Evolutionary conservation across 441 rosid genomes (phyloP).

Genomic region (Jatropha podagrica): DNA sequence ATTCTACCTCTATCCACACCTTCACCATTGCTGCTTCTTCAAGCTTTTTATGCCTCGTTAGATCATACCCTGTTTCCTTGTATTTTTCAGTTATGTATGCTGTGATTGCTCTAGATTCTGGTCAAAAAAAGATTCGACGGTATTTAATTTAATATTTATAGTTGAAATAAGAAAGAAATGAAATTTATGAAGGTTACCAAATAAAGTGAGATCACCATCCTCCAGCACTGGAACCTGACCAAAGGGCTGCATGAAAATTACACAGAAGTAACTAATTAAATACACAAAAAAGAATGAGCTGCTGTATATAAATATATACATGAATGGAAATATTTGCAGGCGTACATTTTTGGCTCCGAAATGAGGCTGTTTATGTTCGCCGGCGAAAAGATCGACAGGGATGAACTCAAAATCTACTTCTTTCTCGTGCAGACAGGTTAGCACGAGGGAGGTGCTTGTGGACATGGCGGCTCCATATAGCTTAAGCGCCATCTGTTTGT

Average conservation of each 20-base stretch:
- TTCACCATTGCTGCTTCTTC: slow-evolving; percentile 62
- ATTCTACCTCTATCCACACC: slow-evolving; percentile 73
- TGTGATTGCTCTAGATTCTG: slow-evolving; percentile 82
- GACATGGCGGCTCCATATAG: slow-evolving; percentile 58
- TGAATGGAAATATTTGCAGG: neutral
- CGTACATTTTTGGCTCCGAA: slow-evolving; percentile 62
- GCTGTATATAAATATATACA: neutral
- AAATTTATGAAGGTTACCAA: slow-evolving; percentile 40
- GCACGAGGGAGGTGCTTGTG: slow-evolving; percentile 52
- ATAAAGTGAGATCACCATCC: slow-evolving; percentile 66
- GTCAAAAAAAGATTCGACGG: no score
- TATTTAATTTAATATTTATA: neutral
- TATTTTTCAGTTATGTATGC: slow-evolving; percentile 58
- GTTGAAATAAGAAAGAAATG: neutral
- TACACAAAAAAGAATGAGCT: no score
- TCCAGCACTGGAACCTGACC: slow-evolving; percentile 75
- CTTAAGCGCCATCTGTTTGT: slow-evolving; percentile 45
- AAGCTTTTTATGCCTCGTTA: slow-evolving; percentile 40
- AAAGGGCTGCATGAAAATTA: slow-evolving; percentile 55
- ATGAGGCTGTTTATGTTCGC: slow-evolving; percentile 56
- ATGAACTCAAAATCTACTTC: slow-evolving; percentile 60
- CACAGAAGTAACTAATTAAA: neutral
- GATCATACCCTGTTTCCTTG: slow-evolving; percentile 57
- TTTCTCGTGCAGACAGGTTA: slow-evolving; percentile 64
- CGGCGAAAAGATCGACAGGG: slow-evolving; percentile 52